phyloP scores from a whole-genome alignment of 1,284 basidiomycete genomes.

The Moesziomyces antarcticus region DNA sequence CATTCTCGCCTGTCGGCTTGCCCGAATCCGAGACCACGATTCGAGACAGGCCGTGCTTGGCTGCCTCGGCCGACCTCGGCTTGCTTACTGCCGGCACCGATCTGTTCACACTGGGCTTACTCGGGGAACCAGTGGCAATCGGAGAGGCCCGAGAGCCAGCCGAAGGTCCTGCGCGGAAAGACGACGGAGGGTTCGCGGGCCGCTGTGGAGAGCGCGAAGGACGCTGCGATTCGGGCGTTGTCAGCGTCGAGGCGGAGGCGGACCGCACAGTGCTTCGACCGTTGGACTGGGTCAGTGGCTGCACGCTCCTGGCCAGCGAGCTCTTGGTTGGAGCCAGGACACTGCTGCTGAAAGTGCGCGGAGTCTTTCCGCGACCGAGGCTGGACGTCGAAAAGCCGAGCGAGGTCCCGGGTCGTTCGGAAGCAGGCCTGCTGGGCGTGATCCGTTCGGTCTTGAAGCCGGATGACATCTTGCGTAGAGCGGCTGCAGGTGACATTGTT shows the following conservation, averaged over 20 bases:
- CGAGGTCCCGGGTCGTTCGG: slow-evolving; percentile 21
- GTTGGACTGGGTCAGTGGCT: slow-evolving; percentile 13
- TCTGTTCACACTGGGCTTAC: background rate
- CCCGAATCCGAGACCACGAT: too few relatives aligned
- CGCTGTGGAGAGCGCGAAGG: slow-evolving; percentile 24
- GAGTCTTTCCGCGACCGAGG: slow-evolving; percentile 1
- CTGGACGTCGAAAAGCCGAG: slow-evolving; percentile 16
- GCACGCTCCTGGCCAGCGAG: slow-evolving; percentile 31
- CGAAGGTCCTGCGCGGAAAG: slow-evolving; percentile 14
- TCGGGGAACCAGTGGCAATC: slow-evolving; percentile 10
- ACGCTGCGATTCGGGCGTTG: slow-evolving; percentile 2
- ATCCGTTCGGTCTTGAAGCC: slow-evolving; percentile 15
- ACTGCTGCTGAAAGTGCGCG: slow-evolving; percentile 21
- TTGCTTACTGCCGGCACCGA: background rate
- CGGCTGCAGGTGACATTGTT: slow-evolving; percentile 10
- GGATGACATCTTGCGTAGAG: slow-evolving; percentile 26
- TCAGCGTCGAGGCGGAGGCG: slow-evolving; percentile 10
- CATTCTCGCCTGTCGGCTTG: too few relatives aligned
- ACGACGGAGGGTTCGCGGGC: slow-evolving; percentile 27
- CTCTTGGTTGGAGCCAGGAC: slow-evolving; percentile 33
- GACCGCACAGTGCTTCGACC: slow-evolving; percentile 8
- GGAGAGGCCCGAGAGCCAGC: slow-evolving; percentile 4
- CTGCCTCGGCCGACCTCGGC: background rate
- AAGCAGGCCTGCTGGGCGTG: background rate
- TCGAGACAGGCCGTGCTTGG: too few relatives aligned